Base-by-base conservation (phyloP, 805 yeast species). In the Hanseniaspora lachancei region DNA sequence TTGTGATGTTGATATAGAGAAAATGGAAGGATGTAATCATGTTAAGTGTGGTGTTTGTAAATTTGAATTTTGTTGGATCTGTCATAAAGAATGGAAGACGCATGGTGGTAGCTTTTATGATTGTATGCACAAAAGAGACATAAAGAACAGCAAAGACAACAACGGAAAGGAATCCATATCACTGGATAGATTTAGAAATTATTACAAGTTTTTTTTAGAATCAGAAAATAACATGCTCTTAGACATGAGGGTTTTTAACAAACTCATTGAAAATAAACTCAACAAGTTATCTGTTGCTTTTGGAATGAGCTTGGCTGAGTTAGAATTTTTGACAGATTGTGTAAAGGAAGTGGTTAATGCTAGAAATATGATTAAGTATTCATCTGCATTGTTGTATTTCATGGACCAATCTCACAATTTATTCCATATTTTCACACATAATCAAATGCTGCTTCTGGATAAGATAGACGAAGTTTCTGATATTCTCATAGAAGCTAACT, bases 1-100 rank as follows among this genome's bases (percentile, higher is more conserved):
- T 63, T 93, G 98, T 71, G 71, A 72, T 10, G 72, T 88, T 1
- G 72, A 80, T 32, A 93, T 91, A 59, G 97, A 93, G 65, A 89
- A 91, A 63, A 85, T 85, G 65, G 97, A 97, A 23, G 98, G 98
- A 0, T 93, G 98, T 70, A 91, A 91, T 68, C 98, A 93, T 69
- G 91, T 93, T 96, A 77, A 81, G 1, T 93, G 98, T 67, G 73
- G 78, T 3, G 82, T 80, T 57, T 93, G 98, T 67, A 64, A 67
- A 13, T 69, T 78, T 66, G 86, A 89, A 65, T 93, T 89, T 65
- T 93, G 98, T 68, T 93, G 98, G 98, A 80, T 89, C 41, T 93
- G 98, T 68, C 66, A 79, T 59, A 82, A 82, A 3, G 77, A 73
- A 36, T 91, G 98, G 98, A 63, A 66, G 0, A 69, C 69, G 16